A percentile compares a stretch with the other conserved stretches of the same genome.
phyloP scores from a whole-genome alignment of 2,329 filamentous ascomycete species.

The Xylaria sp. region DNA sequence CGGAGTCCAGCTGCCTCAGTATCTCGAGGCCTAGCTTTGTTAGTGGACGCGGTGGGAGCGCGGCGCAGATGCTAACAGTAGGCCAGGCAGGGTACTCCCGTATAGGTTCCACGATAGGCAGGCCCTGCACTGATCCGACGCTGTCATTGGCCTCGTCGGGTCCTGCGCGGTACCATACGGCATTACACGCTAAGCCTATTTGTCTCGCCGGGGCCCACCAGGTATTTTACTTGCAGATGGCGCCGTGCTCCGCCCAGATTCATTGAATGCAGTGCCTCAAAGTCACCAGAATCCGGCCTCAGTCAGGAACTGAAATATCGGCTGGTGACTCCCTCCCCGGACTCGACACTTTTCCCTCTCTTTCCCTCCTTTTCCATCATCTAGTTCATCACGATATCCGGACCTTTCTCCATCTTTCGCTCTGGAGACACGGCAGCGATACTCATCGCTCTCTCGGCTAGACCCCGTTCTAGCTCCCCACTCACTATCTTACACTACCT shows the following conservation, averaged over 20 bases:
- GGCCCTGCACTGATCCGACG: neutral
- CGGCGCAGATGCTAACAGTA: conserved; percentile 27
- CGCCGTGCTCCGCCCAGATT: conserved; percentile 40
- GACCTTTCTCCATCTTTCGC: conserved; percentile 31
- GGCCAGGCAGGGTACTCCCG: conserved; percentile 23
- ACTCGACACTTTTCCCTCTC: conserved; percentile 38
- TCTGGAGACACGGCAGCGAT: conserved; percentile 19
- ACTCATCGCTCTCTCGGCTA: conserved; percentile 17
- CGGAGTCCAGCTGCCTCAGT: conserved; percentile 11
- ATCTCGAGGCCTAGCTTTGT: conserved; percentile 32
- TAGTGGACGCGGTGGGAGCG: conserved; percentile 20
- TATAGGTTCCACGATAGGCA: conserved; percentile 12
- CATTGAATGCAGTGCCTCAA: conserved; percentile 45
- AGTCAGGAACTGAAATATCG: conserved; percentile 50
- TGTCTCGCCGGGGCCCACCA: conserved; percentile 38
- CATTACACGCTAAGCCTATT: conserved; percentile 30
- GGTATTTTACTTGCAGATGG: conserved; percentile 38
- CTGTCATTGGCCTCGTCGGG: conserved; percentile 37
- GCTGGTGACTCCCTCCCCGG: conserved; percentile 50
- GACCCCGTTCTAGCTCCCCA: conserved; percentile 18
- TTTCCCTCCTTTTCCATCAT: conserved; percentile 37
- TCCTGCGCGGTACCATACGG: neutral
- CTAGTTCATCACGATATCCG: conserved; percentile 27
- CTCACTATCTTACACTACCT: conserved; percentile 11
- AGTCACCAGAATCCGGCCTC: conserved; percentile 37